Conservation (phyloP, 2,329 filamentous ascomycete species). For the Xylariaceae sp. region DNA sequence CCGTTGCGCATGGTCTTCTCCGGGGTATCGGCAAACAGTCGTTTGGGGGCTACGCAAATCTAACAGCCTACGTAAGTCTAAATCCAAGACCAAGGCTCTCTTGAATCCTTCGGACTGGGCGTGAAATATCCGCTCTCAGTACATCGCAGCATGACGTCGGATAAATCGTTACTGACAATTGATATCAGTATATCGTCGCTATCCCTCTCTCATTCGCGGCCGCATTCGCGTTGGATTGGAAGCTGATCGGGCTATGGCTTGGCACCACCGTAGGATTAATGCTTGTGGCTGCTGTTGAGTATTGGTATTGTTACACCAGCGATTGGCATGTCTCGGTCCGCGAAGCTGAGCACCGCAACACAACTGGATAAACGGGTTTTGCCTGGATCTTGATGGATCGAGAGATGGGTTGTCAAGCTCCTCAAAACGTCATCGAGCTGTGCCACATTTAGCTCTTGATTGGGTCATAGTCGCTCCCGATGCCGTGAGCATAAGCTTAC, state of each 20-base stretch:
- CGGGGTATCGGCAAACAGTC: constrained; percentile 85
- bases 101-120: too few species aligned
- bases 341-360: constrained; percentile 53
- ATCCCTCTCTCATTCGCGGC: constrained; percentile 79
- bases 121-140: too few species aligned
- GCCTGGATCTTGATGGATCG: too few species aligned
- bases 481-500: too few species aligned
- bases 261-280: constrained; percentile 72
- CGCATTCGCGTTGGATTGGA: constrained; percentile 75
- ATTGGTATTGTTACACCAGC: constrained; percentile 48
- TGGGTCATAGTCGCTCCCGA: too few species aligned
- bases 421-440: too few species aligned
- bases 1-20: constrained; percentile 79
- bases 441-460: too few species aligned
- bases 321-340: constrained; percentile 53
- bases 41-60: constrained; percentile 83
- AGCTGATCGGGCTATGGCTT: constrained; percentile 76
- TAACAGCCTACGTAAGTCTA: constrained; percentile 83
- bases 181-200: constrained; percentile 81
- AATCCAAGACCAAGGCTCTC: too few species aligned
- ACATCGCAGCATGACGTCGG: too few species aligned
- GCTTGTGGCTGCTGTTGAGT: constrained; percentile 54
- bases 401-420: too few species aligned
- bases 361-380: constrained; percentile 35
- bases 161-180: too few species aligned